Percentiles rank a stretch among this genome's conserved stretches.
These are phyloP conservation scores for Mycena alexandri DNA, from an alignment of 768 basidiomycete genomes.

Conservation along the genomic window DNA sequence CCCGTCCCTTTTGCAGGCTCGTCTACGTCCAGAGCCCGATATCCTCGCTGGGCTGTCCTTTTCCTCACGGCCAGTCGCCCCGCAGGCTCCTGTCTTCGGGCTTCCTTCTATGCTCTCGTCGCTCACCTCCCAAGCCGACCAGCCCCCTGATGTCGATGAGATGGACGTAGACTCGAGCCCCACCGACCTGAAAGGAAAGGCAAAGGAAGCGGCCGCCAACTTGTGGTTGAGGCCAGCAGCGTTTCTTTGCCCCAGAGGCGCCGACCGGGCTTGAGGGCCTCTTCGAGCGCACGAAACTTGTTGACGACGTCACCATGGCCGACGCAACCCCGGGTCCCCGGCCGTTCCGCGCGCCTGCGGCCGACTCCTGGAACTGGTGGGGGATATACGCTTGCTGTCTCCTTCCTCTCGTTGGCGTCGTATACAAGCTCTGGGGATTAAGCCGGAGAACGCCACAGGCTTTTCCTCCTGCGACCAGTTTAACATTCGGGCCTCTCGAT, in stretches of 20 bases:
- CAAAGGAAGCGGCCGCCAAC: conserved; percentile 52
- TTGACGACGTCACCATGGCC: conserved; percentile 53
- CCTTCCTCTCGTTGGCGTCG: conserved; percentile 44
- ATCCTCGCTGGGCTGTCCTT: conserved; percentile 72
- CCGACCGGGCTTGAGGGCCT: conserved; percentile 82
- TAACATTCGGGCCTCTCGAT: not conserved
- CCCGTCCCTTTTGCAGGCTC: conserved; percentile 46
- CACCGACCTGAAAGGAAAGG: conserved; percentile 53
- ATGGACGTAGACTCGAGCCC: conserved; percentile 85
- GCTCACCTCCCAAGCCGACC: conserved; percentile 40
- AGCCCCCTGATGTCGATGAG: conserved; percentile 53
- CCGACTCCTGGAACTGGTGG: conserved; percentile 50
- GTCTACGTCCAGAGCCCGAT: conserved; percentile 61
- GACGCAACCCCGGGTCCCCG: conserved; percentile 31
- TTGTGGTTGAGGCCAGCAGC: conserved; percentile 76
- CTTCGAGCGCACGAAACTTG: conserved; percentile 71
- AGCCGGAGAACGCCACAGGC: not conserved
- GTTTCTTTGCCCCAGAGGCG: conserved; percentile 82
- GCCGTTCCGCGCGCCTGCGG: conserved; percentile 14
- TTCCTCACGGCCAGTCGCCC: conserved; percentile 70
- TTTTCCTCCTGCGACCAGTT: not conserved
- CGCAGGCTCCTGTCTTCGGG: conserved; percentile 73
- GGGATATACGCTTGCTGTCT: conserved; percentile 48
- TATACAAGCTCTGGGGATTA: conserved; percentile 42
- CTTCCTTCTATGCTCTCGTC: conserved; percentile 67